Evolutionary conservation across 2,329 filamentous ascomycete species (phyloP), one percentile per base, ranked within the genome.

Genomic region (Paraconiothyrium sp.): DNA sequence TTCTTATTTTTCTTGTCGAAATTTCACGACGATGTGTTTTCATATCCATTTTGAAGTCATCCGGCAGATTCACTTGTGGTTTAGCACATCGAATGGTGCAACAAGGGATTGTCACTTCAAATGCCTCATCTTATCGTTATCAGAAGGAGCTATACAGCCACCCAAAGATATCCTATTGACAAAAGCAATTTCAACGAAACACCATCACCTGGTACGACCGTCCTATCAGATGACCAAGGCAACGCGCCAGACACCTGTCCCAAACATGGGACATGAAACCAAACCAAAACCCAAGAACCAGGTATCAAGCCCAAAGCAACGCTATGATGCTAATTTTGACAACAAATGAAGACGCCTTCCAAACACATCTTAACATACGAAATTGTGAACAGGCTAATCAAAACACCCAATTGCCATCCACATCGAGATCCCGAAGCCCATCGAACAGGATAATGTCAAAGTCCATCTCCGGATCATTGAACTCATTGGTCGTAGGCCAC

Each of bases 381-480:
- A 46, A 32, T 35, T 11, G 43, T 20, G 43, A 46, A 6, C 11
- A 46, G 30, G 32, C 54, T 39, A 5, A 13, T 68, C 56, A 75
- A 61, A 76, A 76, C 49, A 76, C 62, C 76, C 76, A 78, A 30
- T 77, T 76, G 8, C 75, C 75, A 32, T 77, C 72, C 2, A 66
- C 70, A 41, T 78, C 74, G 52, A 62, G 57, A 49, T 78, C 76
- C 37, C 76, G 72, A 8, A 78, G 66, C 5, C 76, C 76, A 49
- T 78, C 72, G 62, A 75, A 78, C 9, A 78, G 63, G 3, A 76
- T 65, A 65, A 78, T 72, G 35, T 77, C 72, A 64, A 76, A 77
- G n/a, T 78, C 73, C 32, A 73, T 44, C 4, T 60, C 67, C 0
- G 54, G 37, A 2, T 65, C 66, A 14, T 61, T 65, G 5, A 54